Evolutionary conservation across 805 yeast species (phyloP).

Genomic region (Candida maesae): DNA sequence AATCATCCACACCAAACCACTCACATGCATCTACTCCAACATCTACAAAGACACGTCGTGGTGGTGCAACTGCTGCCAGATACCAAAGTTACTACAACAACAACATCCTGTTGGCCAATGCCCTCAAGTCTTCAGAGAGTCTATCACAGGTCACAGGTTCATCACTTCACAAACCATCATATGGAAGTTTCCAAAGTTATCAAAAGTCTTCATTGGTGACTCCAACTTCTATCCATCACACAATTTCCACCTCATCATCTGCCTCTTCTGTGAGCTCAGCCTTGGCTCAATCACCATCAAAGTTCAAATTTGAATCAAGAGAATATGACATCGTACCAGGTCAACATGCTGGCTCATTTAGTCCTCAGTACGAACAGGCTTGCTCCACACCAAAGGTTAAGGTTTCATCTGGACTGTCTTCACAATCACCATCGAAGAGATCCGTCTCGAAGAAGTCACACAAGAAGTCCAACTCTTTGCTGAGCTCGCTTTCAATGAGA

Average conservation of each 20-base stretch:
- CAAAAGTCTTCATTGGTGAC: slow-evolving; percentile 10
- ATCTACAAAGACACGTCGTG: slow-evolving; percentile 24
- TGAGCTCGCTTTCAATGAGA: slow-evolving; percentile 17
- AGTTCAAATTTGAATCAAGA: slow-evolving; percentile 36
- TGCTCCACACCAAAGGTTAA: slow-evolving; percentile 8
- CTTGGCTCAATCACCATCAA: slow-evolving; percentile 19
- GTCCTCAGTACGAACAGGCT: neutral
- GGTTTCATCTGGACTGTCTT: neutral
- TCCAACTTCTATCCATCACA: slow-evolving; percentile 12
- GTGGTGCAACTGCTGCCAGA: slow-evolving; percentile 44
- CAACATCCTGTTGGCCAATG: slow-evolving; percentile 40
- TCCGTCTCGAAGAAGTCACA: slow-evolving; percentile 13
- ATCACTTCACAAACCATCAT: slow-evolving; percentile 18
- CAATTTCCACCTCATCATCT: slow-evolving; percentile 17
- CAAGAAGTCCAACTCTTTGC: slow-evolving; percentile 24
- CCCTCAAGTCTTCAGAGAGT: slow-evolving; percentile 39
- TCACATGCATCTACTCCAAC: slow-evolving; percentile 28
- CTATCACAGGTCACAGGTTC: slow-evolving; percentile 15
- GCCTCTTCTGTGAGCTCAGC: slow-evolving; percentile 16
- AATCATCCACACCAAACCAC: slow-evolving; percentile 9
- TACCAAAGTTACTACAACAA: slow-evolving; percentile 47
- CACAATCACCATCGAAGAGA: slow-evolving; percentile 10
- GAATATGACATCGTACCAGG: slow-evolving; percentile 33
- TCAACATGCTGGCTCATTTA: slow-evolving; percentile 1
- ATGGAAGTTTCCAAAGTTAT: slow-evolving; percentile 21